Evolutionary conservation across 768 basidiomycete genomes (phyloP).

Genomic region (Tricholoma hemisulphureum): DNA sequence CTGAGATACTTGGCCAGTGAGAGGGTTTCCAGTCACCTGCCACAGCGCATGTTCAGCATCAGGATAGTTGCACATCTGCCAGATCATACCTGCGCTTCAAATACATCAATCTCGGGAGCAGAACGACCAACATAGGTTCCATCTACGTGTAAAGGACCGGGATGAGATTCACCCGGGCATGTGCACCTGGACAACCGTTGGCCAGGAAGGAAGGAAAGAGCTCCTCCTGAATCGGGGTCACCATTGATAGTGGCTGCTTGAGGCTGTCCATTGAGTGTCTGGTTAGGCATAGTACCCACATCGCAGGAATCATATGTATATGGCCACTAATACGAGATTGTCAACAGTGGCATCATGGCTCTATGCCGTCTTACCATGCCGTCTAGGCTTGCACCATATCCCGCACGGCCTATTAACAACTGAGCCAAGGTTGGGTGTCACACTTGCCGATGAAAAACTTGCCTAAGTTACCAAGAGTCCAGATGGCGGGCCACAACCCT

Average conservation of each 20-base stretch:
- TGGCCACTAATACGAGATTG: constrained; percentile 55
- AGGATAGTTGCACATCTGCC: background rate
- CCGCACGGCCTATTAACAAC: constrained; percentile 60
- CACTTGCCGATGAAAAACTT: constrained; percentile 6
- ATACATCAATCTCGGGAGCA: constrained; percentile 89
- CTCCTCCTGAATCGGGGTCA: constrained; percentile 48
- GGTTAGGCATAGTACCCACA: constrained; percentile 88
- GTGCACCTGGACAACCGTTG: constrained; percentile 89
- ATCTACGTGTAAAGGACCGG: constrained; percentile 76
- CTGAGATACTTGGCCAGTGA: constrained; percentile 67
- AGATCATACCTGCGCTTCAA: constrained; percentile 69
- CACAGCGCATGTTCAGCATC: background rate
- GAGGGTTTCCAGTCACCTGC: constrained; percentile 33
- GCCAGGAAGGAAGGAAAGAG: constrained; percentile 82
- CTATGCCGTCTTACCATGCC: constrained; percentile 52
- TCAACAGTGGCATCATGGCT: background rate
- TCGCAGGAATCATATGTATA: constrained; percentile 87
- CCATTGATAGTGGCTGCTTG: constrained; percentile 59
- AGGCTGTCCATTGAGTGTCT: constrained; percentile 69
- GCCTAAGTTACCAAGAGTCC: constrained; percentile 82
- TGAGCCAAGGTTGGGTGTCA: constrained; percentile 3
- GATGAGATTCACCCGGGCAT: constrained; percentile 81
- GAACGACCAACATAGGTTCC: constrained; percentile 79
- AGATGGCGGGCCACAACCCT: constrained; percentile 79
- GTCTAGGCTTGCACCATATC: constrained; percentile 84